These are phyloP conservation scores for Cupressus sempervirens DNA, from an alignment of 75 land plant genomes.

Conservation along the genomic window DNA sequence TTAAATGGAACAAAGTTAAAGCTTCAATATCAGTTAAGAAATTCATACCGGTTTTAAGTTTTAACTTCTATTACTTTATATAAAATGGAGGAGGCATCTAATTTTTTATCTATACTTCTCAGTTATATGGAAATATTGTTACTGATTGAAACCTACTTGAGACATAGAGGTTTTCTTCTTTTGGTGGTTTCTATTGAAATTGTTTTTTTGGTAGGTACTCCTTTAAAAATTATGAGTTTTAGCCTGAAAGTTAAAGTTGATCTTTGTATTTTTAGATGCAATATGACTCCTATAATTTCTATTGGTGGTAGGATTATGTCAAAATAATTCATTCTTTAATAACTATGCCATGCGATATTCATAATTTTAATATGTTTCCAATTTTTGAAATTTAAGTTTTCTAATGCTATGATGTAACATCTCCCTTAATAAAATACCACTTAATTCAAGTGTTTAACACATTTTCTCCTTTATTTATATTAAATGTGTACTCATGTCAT, in stretches of 20 bases:
- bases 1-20: too few relatives aligned
- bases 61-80: too few relatives aligned
- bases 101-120: too few relatives aligned
- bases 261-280: background rate
- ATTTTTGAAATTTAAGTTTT: background rate
- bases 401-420: background rate
- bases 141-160: constrained; percentile 86
- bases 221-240: background rate
- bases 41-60: too few relatives aligned
- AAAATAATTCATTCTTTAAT: background rate
- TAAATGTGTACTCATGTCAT: background rate
- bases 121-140: constrained; percentile 43
- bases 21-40: too few relatives aligned
- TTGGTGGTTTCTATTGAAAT: background rate
- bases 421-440: background rate
- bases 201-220: background rate
- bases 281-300: background rate
- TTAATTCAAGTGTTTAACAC: background rate
- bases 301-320: background rate
- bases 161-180: constrained; percentile 71
- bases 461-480: background rate
- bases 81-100: too few relatives aligned
- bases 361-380: background rate
- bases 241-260: background rate
- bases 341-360: background rate